Evolutionary conservation across 352 stramenopile genomes (phyloP).

Genomic region (Phytophthora capsici): DNA sequence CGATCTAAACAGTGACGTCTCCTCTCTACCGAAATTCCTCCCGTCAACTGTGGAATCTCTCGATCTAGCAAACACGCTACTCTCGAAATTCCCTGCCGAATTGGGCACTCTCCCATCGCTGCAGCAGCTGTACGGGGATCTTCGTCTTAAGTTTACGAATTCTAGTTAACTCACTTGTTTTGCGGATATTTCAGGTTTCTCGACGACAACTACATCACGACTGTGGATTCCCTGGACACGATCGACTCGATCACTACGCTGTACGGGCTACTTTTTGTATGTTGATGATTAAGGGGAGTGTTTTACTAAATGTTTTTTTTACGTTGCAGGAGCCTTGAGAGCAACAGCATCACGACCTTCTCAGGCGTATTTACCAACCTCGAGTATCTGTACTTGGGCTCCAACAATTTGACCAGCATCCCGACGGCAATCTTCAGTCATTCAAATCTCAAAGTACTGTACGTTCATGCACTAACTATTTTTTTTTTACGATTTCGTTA

Average conservation of each 20-base stretch:
- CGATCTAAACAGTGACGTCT: constrained; percentile 16
- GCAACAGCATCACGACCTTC: constrained; percentile 65
- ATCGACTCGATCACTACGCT: constrained; percentile 31
- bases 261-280: too few relatives aligned
- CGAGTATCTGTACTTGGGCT: constrained; percentile 51
- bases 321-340: constrained; percentile 45
- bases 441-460: constrained; percentile 45
- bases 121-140: constrained; percentile 21
- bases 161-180: neutral
- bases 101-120: constrained; percentile 24
- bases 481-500: neutral
- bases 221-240: constrained; percentile 21
- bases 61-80: constrained; percentile 34
- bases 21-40: constrained; percentile 18
- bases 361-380: constrained; percentile 58
- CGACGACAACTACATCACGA: constrained; percentile 43
- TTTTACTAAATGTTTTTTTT: neutral
- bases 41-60: constrained; percentile 29
- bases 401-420: constrained; percentile 57
- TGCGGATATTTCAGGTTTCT: constrained; percentile 24
- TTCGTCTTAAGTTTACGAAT: neutral
- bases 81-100: constrained; percentile 29
- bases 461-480: constrained; percentile 9
- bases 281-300: too few relatives aligned
- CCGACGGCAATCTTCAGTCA: constrained; percentile 53